Evolutionary conservation across 495 filamentous ascomycete genomes (phyloP).

Genomic region (Massariosphaeria phaeospora): DNA sequence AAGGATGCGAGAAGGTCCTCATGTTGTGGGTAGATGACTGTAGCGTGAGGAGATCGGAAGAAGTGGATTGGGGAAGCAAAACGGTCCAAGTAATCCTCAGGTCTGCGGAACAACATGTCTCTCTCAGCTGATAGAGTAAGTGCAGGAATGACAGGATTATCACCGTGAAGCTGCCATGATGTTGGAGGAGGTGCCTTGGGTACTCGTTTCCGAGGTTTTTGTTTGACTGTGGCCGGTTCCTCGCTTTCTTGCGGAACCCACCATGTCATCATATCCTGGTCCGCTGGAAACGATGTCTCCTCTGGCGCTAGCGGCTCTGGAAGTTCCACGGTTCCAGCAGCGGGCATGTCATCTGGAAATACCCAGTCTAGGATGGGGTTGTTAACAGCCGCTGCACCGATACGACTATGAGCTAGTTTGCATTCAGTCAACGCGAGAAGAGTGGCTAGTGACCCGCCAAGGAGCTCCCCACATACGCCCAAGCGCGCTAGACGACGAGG

Average conservation of each 20-base stretch:
- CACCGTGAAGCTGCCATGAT: slow-evolving; percentile 18
- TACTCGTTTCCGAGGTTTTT: slow-evolving; percentile 9
- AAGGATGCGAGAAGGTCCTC: slow-evolving; percentile 17
- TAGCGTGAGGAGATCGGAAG: slow-evolving; percentile 42
- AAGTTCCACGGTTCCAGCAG: neutral
- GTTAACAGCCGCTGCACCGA: slow-evolving; percentile 42
- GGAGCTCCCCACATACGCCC: slow-evolving; percentile 50
- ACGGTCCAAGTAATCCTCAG: slow-evolving; percentile 52
- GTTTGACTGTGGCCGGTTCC: neutral
- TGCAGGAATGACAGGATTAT: slow-evolving; percentile 33
- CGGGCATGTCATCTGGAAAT: slow-evolving; percentile 26
- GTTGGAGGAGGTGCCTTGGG: slow-evolving; percentile 2
- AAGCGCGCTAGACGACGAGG: slow-evolving; percentile 32
- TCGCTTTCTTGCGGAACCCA: slow-evolving; percentile 11
- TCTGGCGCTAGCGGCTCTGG: slow-evolving; percentile 17
- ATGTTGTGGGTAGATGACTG: slow-evolving; percentile 12
- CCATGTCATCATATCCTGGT: slow-evolving; percentile 16
- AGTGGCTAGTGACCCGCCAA: slow-evolving; percentile 53
- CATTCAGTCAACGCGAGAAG: slow-evolving; percentile 60
- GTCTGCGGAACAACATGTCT: slow-evolving; percentile 44
- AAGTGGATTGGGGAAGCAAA: slow-evolving; percentile 58
- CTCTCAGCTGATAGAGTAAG: slow-evolving; percentile 42
- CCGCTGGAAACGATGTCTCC: slow-evolving; percentile 21
- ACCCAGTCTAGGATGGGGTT: slow-evolving; percentile 46
- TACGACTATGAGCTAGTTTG: slow-evolving; percentile 33